Conservation (phyloP, 768 basidiomycete genomes). For the Daedaleopsis nitida region DNA sequence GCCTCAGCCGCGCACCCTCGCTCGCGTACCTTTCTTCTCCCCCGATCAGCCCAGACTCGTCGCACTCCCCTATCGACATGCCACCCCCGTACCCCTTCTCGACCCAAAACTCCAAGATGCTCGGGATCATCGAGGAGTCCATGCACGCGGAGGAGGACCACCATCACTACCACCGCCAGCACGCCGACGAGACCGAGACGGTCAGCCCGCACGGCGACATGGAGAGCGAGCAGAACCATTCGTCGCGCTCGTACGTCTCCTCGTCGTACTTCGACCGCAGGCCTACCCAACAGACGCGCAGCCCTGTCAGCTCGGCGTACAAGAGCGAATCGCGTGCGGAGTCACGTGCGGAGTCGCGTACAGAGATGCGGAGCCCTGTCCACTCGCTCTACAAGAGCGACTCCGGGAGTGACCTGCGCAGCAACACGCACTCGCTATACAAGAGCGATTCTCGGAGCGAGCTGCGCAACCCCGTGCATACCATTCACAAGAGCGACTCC, state of each 20-base stretch:
- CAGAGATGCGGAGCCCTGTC: neutral
- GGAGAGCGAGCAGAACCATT: neutral
- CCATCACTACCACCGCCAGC: constrained; percentile 1
- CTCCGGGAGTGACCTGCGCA: neutral
- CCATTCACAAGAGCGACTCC: neutral
- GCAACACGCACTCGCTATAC: neutral
- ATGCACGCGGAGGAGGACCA: constrained; percentile 22
- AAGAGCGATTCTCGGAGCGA: neutral
- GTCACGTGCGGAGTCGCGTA: too few species aligned
- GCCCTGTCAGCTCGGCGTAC: neutral
- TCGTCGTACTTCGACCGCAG: neutral
- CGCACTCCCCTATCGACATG: constrained; percentile 34
- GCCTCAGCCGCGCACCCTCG: constrained; percentile 28
- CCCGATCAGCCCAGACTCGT: constrained; percentile 35
- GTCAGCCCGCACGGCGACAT: constrained; percentile 5
- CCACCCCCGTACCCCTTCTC: constrained; percentile 17
- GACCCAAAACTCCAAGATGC: constrained; percentile 13
- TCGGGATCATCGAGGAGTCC: constrained; percentile 44
- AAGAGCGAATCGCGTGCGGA: neutral
- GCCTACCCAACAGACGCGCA: too few species aligned
- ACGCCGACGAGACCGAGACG: constrained; percentile 7
- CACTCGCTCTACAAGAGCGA: neutral
- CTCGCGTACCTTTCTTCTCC: constrained; percentile 36
- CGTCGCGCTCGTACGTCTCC: neutral
- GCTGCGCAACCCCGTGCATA: neutral